Evolutionary conservation across 140 eudicot genomes (phyloP).

Genomic region (Anethum foeniculum): DNA sequence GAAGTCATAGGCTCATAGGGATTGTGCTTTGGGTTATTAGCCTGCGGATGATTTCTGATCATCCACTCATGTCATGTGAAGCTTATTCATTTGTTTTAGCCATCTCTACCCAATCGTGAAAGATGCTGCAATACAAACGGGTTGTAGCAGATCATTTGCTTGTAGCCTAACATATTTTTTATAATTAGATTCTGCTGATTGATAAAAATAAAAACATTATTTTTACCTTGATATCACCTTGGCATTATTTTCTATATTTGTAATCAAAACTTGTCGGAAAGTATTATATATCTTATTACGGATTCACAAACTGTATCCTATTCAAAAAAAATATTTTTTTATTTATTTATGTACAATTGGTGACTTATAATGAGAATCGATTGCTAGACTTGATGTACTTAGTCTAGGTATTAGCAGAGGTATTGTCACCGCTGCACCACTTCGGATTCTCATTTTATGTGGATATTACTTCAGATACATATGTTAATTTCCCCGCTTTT

Average conservation of each 20-base stretch:
- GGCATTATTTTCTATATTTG: constrained; percentile 15
- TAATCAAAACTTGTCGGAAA: background rate
- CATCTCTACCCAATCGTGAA: constrained; percentile 17
- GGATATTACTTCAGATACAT: too few relatives aligned
- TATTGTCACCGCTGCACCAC: too few relatives aligned
- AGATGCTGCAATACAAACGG: constrained; percentile 17
- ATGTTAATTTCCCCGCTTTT: too few relatives aligned
- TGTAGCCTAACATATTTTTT: constrained; percentile 1
- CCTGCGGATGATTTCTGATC: too few relatives aligned
- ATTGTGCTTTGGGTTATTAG: constrained; percentile 20
- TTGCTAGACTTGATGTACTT: too few relatives aligned
- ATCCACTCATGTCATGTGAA: constrained; percentile 16
- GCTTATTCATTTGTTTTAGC: constrained; percentile 24
- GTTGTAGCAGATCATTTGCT: constrained; percentile 7
- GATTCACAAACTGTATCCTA: background rate
- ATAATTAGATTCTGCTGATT: background rate
- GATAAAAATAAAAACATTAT: too few relatives aligned
- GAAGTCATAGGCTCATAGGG: background rate
- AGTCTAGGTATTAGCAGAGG: too few relatives aligned
- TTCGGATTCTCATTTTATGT: too few relatives aligned
- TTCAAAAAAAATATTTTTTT: too few relatives aligned
- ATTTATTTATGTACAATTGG: background rate
- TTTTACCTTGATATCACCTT: background rate
- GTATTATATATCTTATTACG: background rate
- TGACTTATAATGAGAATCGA: too few relatives aligned